Evolutionary conservation across 192 early-diverging fungal species (phyloP).

Genomic region (Coemansia nantahalensis): DNA sequence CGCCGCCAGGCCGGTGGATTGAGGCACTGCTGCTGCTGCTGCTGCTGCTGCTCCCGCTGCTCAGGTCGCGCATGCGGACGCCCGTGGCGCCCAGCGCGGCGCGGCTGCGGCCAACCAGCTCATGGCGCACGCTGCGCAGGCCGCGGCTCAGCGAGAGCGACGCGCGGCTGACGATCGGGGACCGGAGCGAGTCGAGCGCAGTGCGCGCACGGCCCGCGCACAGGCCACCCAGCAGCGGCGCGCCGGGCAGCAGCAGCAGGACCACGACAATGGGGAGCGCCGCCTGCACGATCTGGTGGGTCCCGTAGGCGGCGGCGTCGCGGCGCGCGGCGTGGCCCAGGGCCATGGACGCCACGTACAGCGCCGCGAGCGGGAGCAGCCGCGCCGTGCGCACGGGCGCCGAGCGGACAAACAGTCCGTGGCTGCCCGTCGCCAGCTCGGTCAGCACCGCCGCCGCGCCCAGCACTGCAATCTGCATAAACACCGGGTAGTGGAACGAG

Average conservation of each 20-base stretch:
- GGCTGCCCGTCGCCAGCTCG: conserved; percentile 13
- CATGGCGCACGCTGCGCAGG: neutral
- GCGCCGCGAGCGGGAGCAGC: conserved; percentile 20
- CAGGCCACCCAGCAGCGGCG: too few relatives aligned
- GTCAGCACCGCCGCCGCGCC: conserved; percentile 8
- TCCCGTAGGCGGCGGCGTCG: conserved; percentile 24
- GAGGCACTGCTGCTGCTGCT: neutral
- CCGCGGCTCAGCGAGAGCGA: neutral
- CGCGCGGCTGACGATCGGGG: neutral
- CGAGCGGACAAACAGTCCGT: conserved; percentile 20
- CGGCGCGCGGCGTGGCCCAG: conserved; percentile 13
- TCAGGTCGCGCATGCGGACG: neutral
- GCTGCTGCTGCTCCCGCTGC: neutral
- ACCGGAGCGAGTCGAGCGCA: neutral
- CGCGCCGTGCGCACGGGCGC: conserved; percentile 12
- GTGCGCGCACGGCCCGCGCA: neutral
- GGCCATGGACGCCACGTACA: conserved; percentile 12
- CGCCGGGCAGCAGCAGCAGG: neutral
- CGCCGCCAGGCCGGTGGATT: neutral
- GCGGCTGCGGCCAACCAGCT: neutral
- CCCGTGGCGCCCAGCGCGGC: neutral
- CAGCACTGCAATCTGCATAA: conserved; percentile 24
- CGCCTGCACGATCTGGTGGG: conserved; percentile 19
- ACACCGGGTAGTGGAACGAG: conserved; percentile 17
- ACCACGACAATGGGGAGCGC: conserved; percentile 18